Conservation (phyloP, 257 asterid genomes). For the Ilex asprella region DNA sequence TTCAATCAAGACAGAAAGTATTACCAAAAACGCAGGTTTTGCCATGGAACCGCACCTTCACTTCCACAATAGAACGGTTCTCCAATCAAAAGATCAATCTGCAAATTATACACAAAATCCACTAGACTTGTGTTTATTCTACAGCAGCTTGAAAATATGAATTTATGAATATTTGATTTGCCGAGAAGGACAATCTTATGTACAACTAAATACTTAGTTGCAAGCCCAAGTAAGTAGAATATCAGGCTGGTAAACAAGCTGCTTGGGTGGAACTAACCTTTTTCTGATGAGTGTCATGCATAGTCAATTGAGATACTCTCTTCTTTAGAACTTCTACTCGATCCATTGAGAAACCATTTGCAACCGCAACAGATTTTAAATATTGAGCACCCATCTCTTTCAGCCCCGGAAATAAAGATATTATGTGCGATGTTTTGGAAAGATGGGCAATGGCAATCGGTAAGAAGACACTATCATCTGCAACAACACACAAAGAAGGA, state of each 20-base stretch:
- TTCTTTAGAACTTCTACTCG: slow-evolving; percentile 38
- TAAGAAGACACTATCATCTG: slow-evolving; percentile 85
- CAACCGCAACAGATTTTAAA: slow-evolving; percentile 53
- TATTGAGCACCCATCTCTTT: slow-evolving; percentile 53
- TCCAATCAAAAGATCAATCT: slow-evolving; percentile 71
- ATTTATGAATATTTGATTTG: not conserved
- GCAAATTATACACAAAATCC: slow-evolving; percentile 22
- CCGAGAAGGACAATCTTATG: too few relatives aligned
- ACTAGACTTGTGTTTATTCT: not conserved
- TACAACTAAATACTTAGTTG: too few relatives aligned
- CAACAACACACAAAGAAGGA: slow-evolving; percentile 59
- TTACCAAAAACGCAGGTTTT: slow-evolving; percentile 84
- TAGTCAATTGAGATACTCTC: slow-evolving; percentile 37
- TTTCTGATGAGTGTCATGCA: slow-evolving; percentile 39
- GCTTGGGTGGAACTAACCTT: slow-evolving; percentile 32
- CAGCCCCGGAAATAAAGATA: slow-evolving; percentile 79
- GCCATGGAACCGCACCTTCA: slow-evolving; percentile 81
- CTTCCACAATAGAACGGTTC: slow-evolving; percentile 91
- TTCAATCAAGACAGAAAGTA: not conserved
- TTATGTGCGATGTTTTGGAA: slow-evolving; percentile 53
- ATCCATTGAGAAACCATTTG: slow-evolving; percentile 63
- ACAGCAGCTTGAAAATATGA: not conserved
- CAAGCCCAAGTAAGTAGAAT: not conserved
- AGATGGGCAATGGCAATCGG: slow-evolving; percentile 50
- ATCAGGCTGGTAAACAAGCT: not conserved